Base-by-base conservation (phyloP, 306 rosid genomes). In the Vachellia pachyceras region DNA sequence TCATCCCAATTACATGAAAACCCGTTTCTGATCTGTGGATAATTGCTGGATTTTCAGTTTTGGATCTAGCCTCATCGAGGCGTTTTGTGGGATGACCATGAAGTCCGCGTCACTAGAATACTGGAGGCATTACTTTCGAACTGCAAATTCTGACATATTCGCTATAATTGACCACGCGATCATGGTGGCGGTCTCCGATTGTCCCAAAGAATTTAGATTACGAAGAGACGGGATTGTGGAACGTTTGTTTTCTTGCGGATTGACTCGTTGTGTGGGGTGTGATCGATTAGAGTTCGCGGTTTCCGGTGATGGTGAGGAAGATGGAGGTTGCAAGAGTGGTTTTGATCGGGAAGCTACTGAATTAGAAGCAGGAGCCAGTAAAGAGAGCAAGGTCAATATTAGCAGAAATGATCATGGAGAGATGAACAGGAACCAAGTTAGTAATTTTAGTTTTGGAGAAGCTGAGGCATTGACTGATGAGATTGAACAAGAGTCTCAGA, bases 391-490 rank as follows among this genome's bases (percentile, higher is more conserved):
- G 86, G 94, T 82, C 6, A 84, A 88, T 82, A 79, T 86, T 46
- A 58, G 80, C 54, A 80, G 92, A 66, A 88, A 85, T 63, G 92
- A 90, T 77, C 84, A 52, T 65, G 86, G 72, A 17, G 94, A 85
- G 64, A 85, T 81, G 86, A 69, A 81, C 78, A 76, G 37, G 35
- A 91, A 90, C 23, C 85, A 52, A 52, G 84, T 82, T 39, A 88
- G 89, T 83, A 95, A 87, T 81, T 89, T 77, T 61, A 89, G 92
- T 88, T 90, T 77, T 81, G 94, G 87, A 9, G 97, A 91, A 20
- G 98, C 96, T 25, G 99, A 95, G 87, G 99, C 98, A 82, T 84
- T 95, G 82, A 95, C 94, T 64, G 97, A 92, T 85, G 93, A 89
- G 85, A 90, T 95, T 79, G 99, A 95, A 55, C 83, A 92, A 71